Base-by-base conservation (phyloP, 2,329 filamentous ascomycete genomes). In the Pseudogymnoascus sp. region DNA sequence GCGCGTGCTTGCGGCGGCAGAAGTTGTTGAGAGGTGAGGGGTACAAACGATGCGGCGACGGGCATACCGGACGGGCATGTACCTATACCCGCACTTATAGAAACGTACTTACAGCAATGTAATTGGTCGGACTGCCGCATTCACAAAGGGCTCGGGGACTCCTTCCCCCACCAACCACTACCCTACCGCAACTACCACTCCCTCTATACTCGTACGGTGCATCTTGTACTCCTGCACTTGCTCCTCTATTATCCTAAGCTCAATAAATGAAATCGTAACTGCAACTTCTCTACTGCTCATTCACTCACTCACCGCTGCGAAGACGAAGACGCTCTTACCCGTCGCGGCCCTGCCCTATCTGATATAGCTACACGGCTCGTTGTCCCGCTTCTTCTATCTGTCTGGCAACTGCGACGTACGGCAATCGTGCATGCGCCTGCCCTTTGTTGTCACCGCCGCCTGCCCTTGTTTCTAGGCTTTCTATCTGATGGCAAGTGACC, bases 401-500 rank as follows among this genome's bases (percentile, higher is more conserved):
- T 7, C 21, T n/a, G 11, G 21, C 45, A 25, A 21, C 45, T 13
- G 7, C 8, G 7, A 10, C 5, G 7, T 3, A 19, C 48, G 19
- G n/a, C 25, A 57, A 57, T 57, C 28, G 48, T 57, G 25, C 28
- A 41, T 57, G 34, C 41, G 16, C 34, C 25, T 64, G 43, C 48
- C 28, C 37, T 31, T 41, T 37, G n/a, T 25, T 63, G 28, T 34
- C 60, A 62, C 51, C 51, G 41, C 57, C 61, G 48, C 64, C 45
- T 60, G 25, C 31, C 21, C 64, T 62, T 21, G 25, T 71, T 68
- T 67, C 65, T 66, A 62, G 69, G 70, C 65, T 54, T 62, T 69
- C 23, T 65, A 66, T 63, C 68, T 70, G 63, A 73, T 73, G 71
- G 71, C 71, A 51, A 65, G 65, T 43, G 60, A 63, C 21, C 37